A percentile compares a stretch with the other conserved stretches of the same genome.
These are phyloP conservation scores for Hygrophila difformis DNA, from an alignment of 257 asterid genomes.

Conservation along the genomic window DNA sequence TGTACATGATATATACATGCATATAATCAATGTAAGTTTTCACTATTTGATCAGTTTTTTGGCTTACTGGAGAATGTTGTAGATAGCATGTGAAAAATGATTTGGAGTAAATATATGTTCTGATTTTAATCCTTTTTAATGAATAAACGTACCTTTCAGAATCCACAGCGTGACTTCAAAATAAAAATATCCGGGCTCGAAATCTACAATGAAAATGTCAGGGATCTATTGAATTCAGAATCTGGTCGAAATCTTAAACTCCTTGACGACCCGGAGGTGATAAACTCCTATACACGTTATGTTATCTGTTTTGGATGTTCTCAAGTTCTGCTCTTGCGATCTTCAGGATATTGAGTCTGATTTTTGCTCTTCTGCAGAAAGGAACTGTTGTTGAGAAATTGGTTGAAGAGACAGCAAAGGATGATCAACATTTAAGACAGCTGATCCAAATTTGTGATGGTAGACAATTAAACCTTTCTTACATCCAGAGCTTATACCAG, in stretches of 20 bases:
- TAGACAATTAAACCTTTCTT: constrained; percentile 39
- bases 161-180: constrained; percentile 84
- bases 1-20: constrained; percentile 75
- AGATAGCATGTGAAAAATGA: too few relatives aligned
- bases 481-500: constrained; percentile 46
- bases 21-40: constrained; percentile 62
- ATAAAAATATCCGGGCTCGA: constrained; percentile 85
- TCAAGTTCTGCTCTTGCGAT: too few relatives aligned
- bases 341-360: too few relatives aligned
- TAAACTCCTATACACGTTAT: too few relatives aligned
- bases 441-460: constrained; percentile 86
- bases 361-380: constrained; percentile 38
- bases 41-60: neutral
- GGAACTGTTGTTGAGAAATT: constrained; percentile 91
- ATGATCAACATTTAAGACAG: constrained; percentile 80
- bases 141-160: constrained; percentile 30
- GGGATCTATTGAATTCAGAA: constrained; percentile 86
- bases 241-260: constrained; percentile 72
- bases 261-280: constrained; percentile 98
- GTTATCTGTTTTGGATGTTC: constrained; percentile 20
- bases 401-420: constrained; percentile 88
- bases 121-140: too few relatives aligned
- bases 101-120: too few relatives aligned
- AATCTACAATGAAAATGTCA: constrained; percentile 90
- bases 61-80: too few relatives aligned